Conservation (phyloP, 2,329 filamentous ascomycete species). For the Epichloe festucae region DNA sequence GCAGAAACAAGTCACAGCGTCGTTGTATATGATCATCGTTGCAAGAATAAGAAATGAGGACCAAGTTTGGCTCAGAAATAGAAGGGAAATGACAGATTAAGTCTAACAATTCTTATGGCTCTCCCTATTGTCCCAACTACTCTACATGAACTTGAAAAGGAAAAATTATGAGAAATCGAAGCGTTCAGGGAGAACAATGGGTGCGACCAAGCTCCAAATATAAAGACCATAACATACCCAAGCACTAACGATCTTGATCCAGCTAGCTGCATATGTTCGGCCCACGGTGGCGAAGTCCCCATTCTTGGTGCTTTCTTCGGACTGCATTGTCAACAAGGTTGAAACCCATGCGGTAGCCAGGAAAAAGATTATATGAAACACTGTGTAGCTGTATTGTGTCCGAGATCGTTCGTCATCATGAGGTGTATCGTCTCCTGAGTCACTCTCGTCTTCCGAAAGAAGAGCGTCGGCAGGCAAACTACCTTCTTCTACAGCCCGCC, state of each 20-base stretch:
- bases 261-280: constrained; percentile 91
- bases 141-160: neutral
- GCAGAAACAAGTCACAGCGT: neutral
- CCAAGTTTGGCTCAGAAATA: neutral
- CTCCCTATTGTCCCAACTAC: neutral
- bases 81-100: neutral
- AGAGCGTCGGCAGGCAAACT: constrained; percentile 84
- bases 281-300: constrained; percentile 85
- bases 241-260: constrained; percentile 96
- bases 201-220: constrained; percentile 82
- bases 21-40: neutral
- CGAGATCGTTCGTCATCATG: constrained; percentile 80
- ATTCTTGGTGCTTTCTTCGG: constrained; percentile 47
- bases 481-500: constrained; percentile 83
- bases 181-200: constrained; percentile 70
- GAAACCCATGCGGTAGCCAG: constrained; percentile 92
- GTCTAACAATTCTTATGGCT: neutral
- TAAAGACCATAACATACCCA: constrained; percentile 97
- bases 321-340: constrained; percentile 68
- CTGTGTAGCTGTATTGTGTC: constrained; percentile 91
- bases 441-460: constrained; percentile 58
- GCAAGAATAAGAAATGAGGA: neutral
- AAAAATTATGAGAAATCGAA: constrained; percentile 45
- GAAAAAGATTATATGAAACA: constrained; percentile 98
- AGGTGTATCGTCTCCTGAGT: constrained; percentile 45